Percentiles rank a stretch among this genome's conserved stretches.
Conservation (phyloP, 2,329 filamentous ascomycete species). For the Teratosphaeria pseudoeucalypti region DNA sequence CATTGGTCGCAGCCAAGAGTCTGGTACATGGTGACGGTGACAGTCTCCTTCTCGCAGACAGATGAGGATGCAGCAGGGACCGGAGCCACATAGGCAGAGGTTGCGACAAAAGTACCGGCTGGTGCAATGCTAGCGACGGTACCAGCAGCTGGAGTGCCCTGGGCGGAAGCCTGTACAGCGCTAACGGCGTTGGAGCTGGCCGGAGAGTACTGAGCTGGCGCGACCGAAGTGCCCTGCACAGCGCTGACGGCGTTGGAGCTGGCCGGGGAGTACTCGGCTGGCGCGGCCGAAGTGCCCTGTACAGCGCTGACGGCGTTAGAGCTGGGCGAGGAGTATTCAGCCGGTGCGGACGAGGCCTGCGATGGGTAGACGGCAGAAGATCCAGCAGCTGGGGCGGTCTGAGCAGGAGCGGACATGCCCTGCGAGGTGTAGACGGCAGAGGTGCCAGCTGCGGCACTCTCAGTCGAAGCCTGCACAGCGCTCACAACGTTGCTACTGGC, state of each 20-base stretch:
- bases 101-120: background rate
- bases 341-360: background rate
- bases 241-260: background rate
- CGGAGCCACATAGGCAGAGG: background rate
- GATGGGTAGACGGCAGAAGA: background rate
- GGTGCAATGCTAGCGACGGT: background rate
- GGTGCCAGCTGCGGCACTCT: background rate
- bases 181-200: background rate
- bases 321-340: background rate
- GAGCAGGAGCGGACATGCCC: too few relatives aligned
- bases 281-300: background rate
- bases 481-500: background rate
- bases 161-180: background rate
- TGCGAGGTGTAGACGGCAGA: background rate
- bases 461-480: background rate
- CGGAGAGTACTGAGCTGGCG: background rate
- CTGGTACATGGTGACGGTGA: constrained; percentile 2
- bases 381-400: background rate
- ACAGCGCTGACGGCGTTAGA: too few relatives aligned
- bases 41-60: background rate
- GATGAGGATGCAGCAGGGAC: background rate
- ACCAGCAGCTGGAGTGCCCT: background rate
- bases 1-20: constrained; percentile 3
- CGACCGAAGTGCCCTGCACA: background rate
- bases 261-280: background rate